Percentiles rank a stretch among this genome's conserved stretches.
phyloP scores from a whole-genome alignment of 202 grass and related monocot genomes.

The Miscanthus sacchariflorus region DNA sequence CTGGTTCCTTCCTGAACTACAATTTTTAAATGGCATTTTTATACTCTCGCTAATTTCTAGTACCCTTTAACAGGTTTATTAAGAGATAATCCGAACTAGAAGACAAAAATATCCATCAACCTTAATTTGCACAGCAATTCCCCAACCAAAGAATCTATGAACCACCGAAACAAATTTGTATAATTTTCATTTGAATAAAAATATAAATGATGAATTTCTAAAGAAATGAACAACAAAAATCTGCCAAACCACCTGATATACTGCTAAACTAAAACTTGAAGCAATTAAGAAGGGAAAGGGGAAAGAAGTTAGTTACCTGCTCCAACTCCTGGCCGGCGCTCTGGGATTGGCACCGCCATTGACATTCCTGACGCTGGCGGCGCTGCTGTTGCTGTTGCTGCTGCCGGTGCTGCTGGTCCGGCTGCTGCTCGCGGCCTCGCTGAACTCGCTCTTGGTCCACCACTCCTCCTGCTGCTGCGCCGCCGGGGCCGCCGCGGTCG shows the following conservation, averaged over 20 bases:
- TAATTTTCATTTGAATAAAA: not conserved
- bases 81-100: not conserved
- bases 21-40: not conserved
- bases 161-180: not conserved
- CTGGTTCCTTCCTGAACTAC: not conserved
- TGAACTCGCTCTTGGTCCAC: constrained; percentile 75
- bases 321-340: constrained; percentile 45
- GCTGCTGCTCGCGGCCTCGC: constrained; percentile 63
- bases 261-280: not conserved
- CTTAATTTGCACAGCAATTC: not conserved
- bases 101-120: not conserved
- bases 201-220: not conserved
- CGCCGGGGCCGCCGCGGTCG: not conserved
- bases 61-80: not conserved
- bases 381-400: constrained; percentile 24
- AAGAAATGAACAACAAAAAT: not conserved
- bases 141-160: not conserved
- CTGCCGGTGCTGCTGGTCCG: constrained; percentile 66
- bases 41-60: not conserved
- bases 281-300: not conserved
- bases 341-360: not conserved
- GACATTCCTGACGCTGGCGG: constrained; percentile 37
- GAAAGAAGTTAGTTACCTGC: constrained; percentile 44
- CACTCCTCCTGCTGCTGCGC: constrained; percentile 44
- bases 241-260: not conserved